Base-by-base conservation (phyloP, 73 alveolate species). In the Paramecium bursaria region DNA sequence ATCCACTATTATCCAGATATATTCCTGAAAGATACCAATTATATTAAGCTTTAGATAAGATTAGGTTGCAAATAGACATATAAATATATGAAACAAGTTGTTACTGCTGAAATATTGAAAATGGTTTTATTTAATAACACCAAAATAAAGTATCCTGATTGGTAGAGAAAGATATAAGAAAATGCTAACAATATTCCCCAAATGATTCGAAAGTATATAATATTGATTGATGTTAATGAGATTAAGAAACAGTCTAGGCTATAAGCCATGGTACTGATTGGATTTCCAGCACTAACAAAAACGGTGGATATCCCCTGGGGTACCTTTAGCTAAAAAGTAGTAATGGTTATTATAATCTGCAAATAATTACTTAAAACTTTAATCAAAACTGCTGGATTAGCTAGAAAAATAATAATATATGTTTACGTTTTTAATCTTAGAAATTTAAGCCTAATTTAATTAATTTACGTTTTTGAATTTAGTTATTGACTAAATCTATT, bases 231-330 rank as follows among this genome's bases (percentile, higher is more conserved):
- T 4, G 76, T 11, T 10, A 57, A 29, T n/a, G 10, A 1, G 3
- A 57, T 29, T 11, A 57, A 44, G 7, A 57, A 57, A 57, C 76
- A 57, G 17, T 57, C 76, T 29, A 57, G 31, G 2, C 51, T 29
- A 57, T 57, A 57, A 2, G 76, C 76, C 76, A 57, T 57, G 2
- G 76, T 25, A n/a, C 31, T 50, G 2, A 57, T 57, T 2, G 76
- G 76, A 27, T 57, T 57, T 26, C 76, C 76, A 10, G 31, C 76
- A 57, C 76, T 29, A 57, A 29, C 31, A 9, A 57, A 48, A 11
- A 29, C 33, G 1, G 76, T 29, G 10, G 76, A 48, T 57, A 57
- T 7, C 1, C 19, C 19, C 26, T 48, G 39, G 1, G 76, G 76
- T 1, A 57, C 76, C 14, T 23, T 11, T 13, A 57, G 76, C 15